Conservation (phyloP, 2,329 filamentous ascomycete genomes). For the Leptosphaerulina australis region DNA sequence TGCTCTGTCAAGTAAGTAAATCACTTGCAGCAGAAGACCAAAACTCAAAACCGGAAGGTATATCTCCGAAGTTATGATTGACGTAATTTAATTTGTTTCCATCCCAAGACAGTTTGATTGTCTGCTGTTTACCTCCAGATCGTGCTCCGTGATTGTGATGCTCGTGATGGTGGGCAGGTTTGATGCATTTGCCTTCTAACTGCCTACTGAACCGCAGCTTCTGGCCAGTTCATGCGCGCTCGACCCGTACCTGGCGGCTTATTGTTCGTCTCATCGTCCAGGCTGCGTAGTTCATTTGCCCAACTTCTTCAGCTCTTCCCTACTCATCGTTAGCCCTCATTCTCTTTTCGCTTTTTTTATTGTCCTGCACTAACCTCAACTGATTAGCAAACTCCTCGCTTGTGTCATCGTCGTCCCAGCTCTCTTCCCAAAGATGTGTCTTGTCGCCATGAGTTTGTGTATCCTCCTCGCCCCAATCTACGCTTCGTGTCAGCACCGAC, state of each 20-base stretch:
- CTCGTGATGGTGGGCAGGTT: no score
- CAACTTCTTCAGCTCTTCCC: constrained; percentile 94
- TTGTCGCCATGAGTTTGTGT: constrained; percentile 79
- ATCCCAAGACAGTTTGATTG: constrained; percentile 26
- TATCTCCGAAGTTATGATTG: constrained; percentile 44
- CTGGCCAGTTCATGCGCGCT: background rate
- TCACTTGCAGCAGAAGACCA: constrained; percentile 24
- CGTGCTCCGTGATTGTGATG: constrained; percentile 13
- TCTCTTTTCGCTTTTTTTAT: background rate
- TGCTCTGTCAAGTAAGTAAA: constrained; percentile 80
- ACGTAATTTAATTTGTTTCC: constrained; percentile 36
- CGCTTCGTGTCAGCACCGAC: constrained; percentile 15
- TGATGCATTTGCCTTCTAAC: no score
- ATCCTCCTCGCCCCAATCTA: constrained; percentile 90
- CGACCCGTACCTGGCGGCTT: background rate
- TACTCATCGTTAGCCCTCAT: constrained; percentile 44
- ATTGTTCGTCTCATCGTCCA: constrained; percentile 5
- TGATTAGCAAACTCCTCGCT: constrained; percentile 95
- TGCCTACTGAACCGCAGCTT: background rate
- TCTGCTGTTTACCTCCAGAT: constrained; percentile 14
- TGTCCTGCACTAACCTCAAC: constrained; percentile 71
- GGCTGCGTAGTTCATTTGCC: constrained; percentile 61
- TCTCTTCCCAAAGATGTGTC: constrained; percentile 96
- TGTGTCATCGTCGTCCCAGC: constrained; percentile 98
- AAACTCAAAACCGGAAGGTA: constrained; percentile 43